Percentiles rank a stretch among this genome's conserved stretches.
phyloP scores from a whole-genome alignment of 805 yeast species.

The Saturnispora dispora region DNA sequence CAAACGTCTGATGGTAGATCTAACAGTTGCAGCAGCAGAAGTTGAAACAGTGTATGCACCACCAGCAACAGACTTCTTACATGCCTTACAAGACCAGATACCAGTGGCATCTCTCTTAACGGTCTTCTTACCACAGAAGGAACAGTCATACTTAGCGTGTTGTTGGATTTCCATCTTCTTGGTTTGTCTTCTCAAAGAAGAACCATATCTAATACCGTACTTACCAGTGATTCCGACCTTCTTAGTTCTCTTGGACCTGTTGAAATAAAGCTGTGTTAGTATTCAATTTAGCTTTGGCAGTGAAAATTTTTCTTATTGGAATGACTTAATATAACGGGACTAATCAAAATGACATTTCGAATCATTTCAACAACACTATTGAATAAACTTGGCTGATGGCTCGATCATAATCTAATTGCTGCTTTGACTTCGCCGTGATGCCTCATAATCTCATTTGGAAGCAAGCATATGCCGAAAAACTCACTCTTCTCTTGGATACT shows the following conservation, averaged over 20 bases:
- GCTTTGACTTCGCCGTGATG: too few relatives aligned
- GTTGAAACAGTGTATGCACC: conserved; percentile 99
- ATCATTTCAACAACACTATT: too few relatives aligned
- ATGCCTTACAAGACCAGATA: conserved; percentile 95
- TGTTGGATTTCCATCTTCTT: conserved; percentile 98
- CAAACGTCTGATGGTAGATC: conserved; percentile 99
- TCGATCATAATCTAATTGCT: too few relatives aligned
- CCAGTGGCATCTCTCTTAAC: conserved; percentile 98
- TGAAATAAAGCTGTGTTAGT: conserved; percentile 4
- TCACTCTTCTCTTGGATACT: too few relatives aligned
- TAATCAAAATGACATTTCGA: too few relatives aligned
- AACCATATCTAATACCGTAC: conserved; percentile 99
- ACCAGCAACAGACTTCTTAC: conserved; percentile 97
- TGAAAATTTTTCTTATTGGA: not conserved
- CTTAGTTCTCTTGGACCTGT: conserved; percentile 99
- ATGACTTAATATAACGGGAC: not conserved
- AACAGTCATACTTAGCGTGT: conserved; percentile 97
- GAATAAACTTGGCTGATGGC: too few relatives aligned
- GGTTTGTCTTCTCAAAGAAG: conserved; percentile 99
- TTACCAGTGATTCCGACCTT: conserved; percentile 99
- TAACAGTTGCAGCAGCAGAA: conserved; percentile 99
- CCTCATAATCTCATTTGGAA: too few relatives aligned
- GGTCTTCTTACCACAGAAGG: conserved; percentile 99
- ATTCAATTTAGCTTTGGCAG: not conserved
- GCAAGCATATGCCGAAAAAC: too few relatives aligned